These are phyloP conservation scores for Pholiota adiposa DNA, from an alignment of 1,284 basidiomycete genomes.

Conservation along the genomic window DNA sequence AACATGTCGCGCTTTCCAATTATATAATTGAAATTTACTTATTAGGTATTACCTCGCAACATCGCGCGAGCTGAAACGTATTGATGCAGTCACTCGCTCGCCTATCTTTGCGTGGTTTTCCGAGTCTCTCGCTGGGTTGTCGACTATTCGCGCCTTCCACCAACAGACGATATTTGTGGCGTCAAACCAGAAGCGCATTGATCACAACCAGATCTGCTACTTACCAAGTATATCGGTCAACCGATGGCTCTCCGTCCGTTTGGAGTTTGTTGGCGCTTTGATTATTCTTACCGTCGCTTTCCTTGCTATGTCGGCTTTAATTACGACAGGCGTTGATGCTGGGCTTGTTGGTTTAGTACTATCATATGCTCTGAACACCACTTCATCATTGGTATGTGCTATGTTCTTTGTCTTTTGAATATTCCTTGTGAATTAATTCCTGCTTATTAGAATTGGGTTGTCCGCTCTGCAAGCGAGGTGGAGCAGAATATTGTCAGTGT, in stretches of 20 bases:
- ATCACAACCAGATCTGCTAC: slow-evolving; percentile 86
- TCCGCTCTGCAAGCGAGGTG: slow-evolving; percentile 87
- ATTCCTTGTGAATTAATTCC: neutral
- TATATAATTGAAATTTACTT: neutral
- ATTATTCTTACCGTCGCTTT: slow-evolving; percentile 81
- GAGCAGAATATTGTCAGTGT: slow-evolving; percentile 95
- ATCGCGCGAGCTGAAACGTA: slow-evolving; percentile 89
- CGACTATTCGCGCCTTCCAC: slow-evolving; percentile 84
- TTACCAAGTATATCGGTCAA: slow-evolving; percentile 76
- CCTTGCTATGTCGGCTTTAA: slow-evolving; percentile 72
- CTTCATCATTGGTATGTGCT: slow-evolving; percentile 64
- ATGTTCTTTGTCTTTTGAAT: slow-evolving; percentile 2
- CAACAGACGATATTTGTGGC: slow-evolving; percentile 78
- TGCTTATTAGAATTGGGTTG: slow-evolving; percentile 81
- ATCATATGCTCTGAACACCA: slow-evolving; percentile 84
- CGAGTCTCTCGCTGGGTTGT: slow-evolving; percentile 84
- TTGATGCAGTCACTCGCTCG: slow-evolving; percentile 89
- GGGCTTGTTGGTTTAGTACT: slow-evolving; percentile 92
- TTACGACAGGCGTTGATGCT: slow-evolving; percentile 80
- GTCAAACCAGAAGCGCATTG: slow-evolving; percentile 80
- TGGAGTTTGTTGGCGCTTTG: slow-evolving; percentile 84
- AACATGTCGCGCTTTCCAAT: slow-evolving; percentile 1
- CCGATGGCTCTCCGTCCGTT: slow-evolving; percentile 78
- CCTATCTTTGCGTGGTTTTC: slow-evolving; percentile 93
- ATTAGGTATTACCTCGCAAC: slow-evolving; percentile 88